These are phyloP conservation scores for Pholiota molesta DNA, from an alignment of 768 basidiomycete species.

Conservation along the genomic window DNA sequence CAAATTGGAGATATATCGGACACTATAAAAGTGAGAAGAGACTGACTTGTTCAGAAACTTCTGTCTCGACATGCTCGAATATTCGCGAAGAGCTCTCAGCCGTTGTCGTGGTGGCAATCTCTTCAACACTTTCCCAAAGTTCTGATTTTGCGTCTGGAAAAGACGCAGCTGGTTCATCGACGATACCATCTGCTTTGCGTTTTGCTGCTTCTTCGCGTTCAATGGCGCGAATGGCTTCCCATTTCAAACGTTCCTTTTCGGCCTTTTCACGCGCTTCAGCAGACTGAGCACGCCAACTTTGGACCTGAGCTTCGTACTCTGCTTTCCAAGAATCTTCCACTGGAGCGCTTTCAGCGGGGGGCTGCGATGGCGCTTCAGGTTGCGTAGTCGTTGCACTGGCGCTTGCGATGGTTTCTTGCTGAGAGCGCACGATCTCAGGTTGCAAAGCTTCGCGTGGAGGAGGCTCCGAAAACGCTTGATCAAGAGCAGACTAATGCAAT, in stretches of 20 bases:
- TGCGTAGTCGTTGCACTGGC: constrained; percentile 3
- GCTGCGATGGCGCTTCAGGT: constrained; percentile 6
- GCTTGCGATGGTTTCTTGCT: constrained; percentile 6
- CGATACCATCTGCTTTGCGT: constrained; percentile 36
- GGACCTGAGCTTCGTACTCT: constrained; percentile 70
- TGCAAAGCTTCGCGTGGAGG: constrained; percentile 21
- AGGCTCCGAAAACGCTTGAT: constrained; percentile 33
- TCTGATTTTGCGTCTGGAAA: constrained; percentile 17
- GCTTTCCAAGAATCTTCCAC: constrained; percentile 60
- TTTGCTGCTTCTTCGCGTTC: constrained; percentile 49
- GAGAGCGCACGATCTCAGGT: constrained; percentile 9
- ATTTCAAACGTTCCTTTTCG: constrained; percentile 70
- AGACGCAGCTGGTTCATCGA: constrained; percentile 23
- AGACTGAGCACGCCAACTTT: constrained; percentile 72
- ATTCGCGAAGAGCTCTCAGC: constrained; percentile 12
- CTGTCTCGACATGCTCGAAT: constrained; percentile 10
- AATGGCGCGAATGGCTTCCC: constrained; percentile 66
- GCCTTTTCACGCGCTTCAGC: constrained; percentile 76
- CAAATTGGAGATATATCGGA: background rate
- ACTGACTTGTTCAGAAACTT: constrained; percentile 6
- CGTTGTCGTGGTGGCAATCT: constrained; percentile 15
- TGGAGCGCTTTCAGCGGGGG: constrained; percentile 18
- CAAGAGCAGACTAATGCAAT: constrained; percentile 32
- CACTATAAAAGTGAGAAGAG: background rate
- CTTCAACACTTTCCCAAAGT: constrained; percentile 24